A percentile compares a stretch with the other conserved stretches of the same genome.
phyloP scores from a whole-genome alignment of 192 early-diverging fungal genomes.

The Dimargaris xerosporica region DNA sequence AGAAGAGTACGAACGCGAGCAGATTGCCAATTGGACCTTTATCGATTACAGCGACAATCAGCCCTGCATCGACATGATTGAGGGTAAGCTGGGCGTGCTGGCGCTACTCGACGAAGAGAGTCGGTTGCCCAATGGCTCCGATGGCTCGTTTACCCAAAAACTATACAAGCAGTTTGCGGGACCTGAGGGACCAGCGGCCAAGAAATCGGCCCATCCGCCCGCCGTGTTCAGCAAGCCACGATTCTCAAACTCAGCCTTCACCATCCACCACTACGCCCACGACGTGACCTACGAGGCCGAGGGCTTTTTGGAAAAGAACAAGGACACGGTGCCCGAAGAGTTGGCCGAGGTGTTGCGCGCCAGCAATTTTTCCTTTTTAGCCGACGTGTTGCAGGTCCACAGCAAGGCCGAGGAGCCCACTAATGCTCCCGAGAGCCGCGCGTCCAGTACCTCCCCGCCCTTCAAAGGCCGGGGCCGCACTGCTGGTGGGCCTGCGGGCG shows the following conservation, averaged over 20 bases:
- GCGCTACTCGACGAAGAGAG: constrained; percentile 92
- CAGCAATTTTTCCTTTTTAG: constrained; percentile 63
- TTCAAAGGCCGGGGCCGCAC: background rate
- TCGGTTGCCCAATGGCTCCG: constrained; percentile 72
- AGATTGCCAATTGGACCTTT: constrained; percentile 88
- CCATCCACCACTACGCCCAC: constrained; percentile 88
- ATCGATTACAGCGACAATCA: constrained; percentile 99
- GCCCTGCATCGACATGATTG: constrained; percentile 97
- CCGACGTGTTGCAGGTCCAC: constrained; percentile 41
- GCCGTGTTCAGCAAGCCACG: constrained; percentile 74
- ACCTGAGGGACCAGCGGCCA: constrained; percentile 8
- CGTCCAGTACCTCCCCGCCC: background rate
- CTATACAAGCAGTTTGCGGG: constrained; percentile 69
- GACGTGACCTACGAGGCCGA: constrained; percentile 90
- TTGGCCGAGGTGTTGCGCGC: constrained; percentile 63
- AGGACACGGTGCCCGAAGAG: constrained; percentile 94
- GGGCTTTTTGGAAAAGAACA: constrained; percentile 96
- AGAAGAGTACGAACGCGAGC: constrained; percentile 92
- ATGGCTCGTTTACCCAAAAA: constrained; percentile 74
- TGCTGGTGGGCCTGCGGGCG: background rate
- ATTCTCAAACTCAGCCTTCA: constrained; percentile 77
- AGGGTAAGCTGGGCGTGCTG: constrained; percentile 85
- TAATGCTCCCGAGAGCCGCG: background rate
- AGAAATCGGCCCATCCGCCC: constrained; percentile 14
- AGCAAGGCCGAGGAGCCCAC: constrained; percentile 1